Conservation (phyloP, 345 rosid species). For the Draba incana region DNA sequence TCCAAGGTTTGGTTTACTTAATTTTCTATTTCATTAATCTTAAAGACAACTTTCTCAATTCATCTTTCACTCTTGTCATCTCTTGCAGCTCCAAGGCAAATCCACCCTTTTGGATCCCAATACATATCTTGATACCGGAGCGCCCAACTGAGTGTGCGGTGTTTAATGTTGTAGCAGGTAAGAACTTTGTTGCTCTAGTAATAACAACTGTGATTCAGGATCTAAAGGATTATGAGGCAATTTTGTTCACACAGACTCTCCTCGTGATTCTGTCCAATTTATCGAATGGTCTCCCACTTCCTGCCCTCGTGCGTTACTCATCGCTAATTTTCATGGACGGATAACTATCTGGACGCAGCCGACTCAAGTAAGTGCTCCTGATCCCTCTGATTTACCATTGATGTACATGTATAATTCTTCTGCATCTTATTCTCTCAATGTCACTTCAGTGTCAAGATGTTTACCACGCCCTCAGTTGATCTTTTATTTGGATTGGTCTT, state of each 20-base stretch:
- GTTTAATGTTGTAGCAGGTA: conserved; percentile 96
- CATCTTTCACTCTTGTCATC: conserved; percentile 3
- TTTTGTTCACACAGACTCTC: conserved; percentile 68
- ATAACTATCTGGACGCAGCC: conserved; percentile 97
- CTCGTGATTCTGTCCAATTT: conserved; percentile 98
- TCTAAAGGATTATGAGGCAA: background rate
- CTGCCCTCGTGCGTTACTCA: conserved; percentile 88
- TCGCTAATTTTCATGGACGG: conserved; percentile 97
- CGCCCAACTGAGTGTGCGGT: conserved; percentile 93
- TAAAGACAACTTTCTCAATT: background rate
- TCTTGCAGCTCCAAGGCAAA: conserved; percentile 77
- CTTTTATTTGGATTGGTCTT: conserved; percentile 31
- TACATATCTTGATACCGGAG: conserved; percentile 94
- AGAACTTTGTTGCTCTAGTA: background rate
- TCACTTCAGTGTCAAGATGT: background rate
- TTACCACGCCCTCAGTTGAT: background rate
- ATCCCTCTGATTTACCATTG: background rate
- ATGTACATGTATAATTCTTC: background rate
- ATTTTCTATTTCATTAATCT: background rate
- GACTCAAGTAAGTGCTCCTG: conserved; percentile 66
- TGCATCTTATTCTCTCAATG: background rate
- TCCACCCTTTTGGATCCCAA: conserved; percentile 97
- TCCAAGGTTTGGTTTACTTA: conserved; percentile 60
- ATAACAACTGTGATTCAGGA: background rate
- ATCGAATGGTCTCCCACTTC: conserved; percentile 98